Evolutionary conservation across 352 stramenopile genomes (phyloP).

Genomic region (Blastocystis sp.): DNA sequence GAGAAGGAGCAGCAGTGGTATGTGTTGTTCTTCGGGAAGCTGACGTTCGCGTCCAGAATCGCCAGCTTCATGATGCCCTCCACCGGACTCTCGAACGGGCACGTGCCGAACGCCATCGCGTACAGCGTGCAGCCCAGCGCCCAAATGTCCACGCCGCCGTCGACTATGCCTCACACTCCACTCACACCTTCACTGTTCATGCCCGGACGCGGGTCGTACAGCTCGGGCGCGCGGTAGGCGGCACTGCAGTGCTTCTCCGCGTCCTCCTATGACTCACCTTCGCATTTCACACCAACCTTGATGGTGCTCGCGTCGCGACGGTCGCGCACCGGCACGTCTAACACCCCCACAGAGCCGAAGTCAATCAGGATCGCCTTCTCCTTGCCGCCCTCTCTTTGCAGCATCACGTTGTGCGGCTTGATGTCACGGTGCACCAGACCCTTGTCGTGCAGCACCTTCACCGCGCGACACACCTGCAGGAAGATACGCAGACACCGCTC

Average conservation of each 20-base stretch:
- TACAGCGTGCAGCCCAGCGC: conserved; percentile 67
- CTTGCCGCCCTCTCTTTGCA: conserved; percentile 28
- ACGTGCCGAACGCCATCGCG: conserved; percentile 69
- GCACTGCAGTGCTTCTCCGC: conserved; percentile 69
- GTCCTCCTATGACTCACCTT: conserved; percentile 49
- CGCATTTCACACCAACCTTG: conserved; percentile 6
- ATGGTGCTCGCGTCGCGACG: conserved; percentile 46
- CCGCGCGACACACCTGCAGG: conserved; percentile 35
- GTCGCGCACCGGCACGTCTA: conserved; percentile 40
- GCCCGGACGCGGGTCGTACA: conserved; percentile 61
- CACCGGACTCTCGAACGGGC: conserved; percentile 63
- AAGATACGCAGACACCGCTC: conserved; percentile 54
- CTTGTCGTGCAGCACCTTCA: conserved; percentile 69
- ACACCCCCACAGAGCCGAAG: conserved; percentile 34
- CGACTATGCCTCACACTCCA: conserved; percentile 20
- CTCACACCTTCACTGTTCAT: conserved; percentile 42
- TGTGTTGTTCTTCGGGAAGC: conserved; percentile 59
- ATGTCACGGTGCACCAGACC: conserved; percentile 67
- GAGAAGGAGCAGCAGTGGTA: conserved; percentile 65
- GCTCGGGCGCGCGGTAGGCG: conserved; percentile 65
- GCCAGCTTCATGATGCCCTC: conserved; percentile 68
- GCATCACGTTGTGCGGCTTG: conserved; percentile 70
- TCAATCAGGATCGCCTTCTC: conserved; percentile 67
- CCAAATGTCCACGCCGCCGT: conserved; percentile 67
- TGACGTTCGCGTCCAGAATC: conserved; percentile 64